phyloP scores from a whole-genome alignment of 192 early-diverging fungal genomes.

The Phlyctochytrium bullatum region DNA sequence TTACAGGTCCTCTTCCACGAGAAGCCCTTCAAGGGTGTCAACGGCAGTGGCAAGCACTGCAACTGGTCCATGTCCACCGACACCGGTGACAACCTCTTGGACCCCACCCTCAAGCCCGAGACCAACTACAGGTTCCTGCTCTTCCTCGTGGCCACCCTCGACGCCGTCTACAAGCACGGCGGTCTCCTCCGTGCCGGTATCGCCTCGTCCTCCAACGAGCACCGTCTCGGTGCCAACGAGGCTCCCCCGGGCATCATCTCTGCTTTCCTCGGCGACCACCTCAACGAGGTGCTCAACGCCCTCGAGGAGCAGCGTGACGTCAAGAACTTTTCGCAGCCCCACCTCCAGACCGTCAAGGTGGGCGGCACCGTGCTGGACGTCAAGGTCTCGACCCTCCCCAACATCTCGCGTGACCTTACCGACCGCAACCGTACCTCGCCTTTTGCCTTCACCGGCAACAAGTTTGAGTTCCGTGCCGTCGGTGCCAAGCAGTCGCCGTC shows the following conservation, averaged over 20 bases:
- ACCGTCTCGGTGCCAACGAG: slow-evolving; percentile 97
- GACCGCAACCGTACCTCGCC: slow-evolving; percentile 99
- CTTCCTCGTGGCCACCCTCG: slow-evolving; percentile 87
- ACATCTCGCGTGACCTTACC: slow-evolving; percentile 92
- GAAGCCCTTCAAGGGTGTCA: slow-evolving; percentile 99
- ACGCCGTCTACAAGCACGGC: slow-evolving; percentile 89
- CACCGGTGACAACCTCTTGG: slow-evolving; percentile 93
- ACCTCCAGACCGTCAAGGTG: slow-evolving; percentile 88
- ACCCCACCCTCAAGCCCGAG: slow-evolving; percentile 94
- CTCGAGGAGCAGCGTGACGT: slow-evolving; percentile 85
- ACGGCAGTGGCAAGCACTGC: slow-evolving; percentile 98
- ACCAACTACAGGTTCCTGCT: slow-evolving; percentile 98
- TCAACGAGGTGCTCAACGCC: slow-evolving; percentile 91
- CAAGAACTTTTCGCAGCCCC: slow-evolving; percentile 83
- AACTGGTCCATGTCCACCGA: slow-evolving; percentile 97
- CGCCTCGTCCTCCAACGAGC: slow-evolving; percentile 94
- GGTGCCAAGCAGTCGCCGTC: slow-evolving; percentile 97
- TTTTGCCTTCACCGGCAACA: slow-evolving; percentile 99
- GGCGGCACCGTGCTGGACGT: slow-evolving; percentile 94
- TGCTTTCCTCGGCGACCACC: slow-evolving; percentile 95
- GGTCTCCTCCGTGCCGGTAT: slow-evolving; percentile 88
- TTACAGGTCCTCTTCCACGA: slow-evolving; percentile 85
- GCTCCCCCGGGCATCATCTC: slow-evolving; percentile 98
- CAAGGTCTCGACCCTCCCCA: slow-evolving; percentile 89
- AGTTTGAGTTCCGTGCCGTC: slow-evolving; percentile 98